These are phyloP conservation scores for Besnoitia besnoiti DNA, from an alignment of 169 alveolate genomes.

Conservation along the genomic window DNA sequence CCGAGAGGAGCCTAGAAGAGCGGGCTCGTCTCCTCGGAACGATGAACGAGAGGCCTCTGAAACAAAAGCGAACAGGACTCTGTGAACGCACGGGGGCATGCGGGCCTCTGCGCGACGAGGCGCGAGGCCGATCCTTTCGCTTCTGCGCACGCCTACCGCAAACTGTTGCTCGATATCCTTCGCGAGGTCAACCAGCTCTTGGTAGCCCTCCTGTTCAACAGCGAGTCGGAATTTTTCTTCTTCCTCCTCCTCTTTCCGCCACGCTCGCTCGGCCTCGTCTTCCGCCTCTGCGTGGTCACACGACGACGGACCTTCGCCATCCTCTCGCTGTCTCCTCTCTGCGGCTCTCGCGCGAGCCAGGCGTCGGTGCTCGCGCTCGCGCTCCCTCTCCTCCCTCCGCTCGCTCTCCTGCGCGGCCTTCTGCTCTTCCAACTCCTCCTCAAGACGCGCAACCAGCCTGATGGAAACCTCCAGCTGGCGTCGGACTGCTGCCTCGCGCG, in stretches of 20 bases:
- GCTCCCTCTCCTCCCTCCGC: neutral
- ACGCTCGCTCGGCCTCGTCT: neutral
- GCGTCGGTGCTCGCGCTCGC: neutral
- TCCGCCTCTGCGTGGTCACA: neutral
- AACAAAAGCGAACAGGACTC: no score
- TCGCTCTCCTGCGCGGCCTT: neutral
- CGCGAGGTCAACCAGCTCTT: neutral
- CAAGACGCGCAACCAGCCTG: neutral
- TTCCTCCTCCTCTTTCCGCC: neutral
- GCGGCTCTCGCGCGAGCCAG: neutral
- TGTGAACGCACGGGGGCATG: neutral
- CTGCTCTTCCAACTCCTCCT: neutral
- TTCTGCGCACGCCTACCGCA: neutral
- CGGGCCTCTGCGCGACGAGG: no score
- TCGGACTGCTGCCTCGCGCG: neutral
- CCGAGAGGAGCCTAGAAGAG: no score
- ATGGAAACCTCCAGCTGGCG: neutral
- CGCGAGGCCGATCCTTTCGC: no score
- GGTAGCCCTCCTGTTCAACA: neutral
- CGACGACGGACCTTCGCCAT: neutral
- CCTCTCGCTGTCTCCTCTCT: neutral
- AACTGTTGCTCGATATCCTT: neutral
- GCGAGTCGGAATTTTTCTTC: neutral
- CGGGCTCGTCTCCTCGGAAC: neutral
- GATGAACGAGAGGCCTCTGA: no score